A percentile compares a stretch with the other conserved stretches of the same genome.
Evolutionary conservation across 2,329 filamentous ascomycete species (phyloP).

Genomic region (Fonsecaea nubica): DNA sequence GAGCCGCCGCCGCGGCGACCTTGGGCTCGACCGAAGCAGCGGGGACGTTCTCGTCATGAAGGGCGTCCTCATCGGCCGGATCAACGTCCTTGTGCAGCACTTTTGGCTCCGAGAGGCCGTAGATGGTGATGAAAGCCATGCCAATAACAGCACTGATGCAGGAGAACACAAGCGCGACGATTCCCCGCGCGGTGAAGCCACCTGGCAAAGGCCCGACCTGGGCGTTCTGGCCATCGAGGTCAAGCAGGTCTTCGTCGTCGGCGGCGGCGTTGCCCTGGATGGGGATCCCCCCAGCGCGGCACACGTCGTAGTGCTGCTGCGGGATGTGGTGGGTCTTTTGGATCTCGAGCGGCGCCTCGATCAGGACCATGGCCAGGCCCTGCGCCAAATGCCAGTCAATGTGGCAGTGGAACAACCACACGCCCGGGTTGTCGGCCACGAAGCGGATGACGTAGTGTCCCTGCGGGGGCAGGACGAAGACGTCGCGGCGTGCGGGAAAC

Average conservation of each 20-base stretch:
- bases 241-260: constrained; percentile 68
- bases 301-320: constrained; percentile 38
- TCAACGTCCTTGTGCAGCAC: constrained; percentile 28
- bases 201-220: constrained; percentile 67
- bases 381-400: constrained; percentile 61
- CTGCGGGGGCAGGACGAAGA: constrained; percentile 60
- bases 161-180: constrained; percentile 77
- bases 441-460: constrained; percentile 64
- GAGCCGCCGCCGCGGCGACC: neutral
- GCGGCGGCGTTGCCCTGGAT: constrained; percentile 74
- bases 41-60: neutral
- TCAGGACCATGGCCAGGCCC: constrained; percentile 50
- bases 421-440: constrained; percentile 59
- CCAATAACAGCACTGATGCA: constrained; percentile 66
- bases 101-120: constrained; percentile 55
- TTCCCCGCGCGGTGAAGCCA: constrained; percentile 70
- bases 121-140: constrained; percentile 51
- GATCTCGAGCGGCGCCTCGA: constrained; percentile 54
- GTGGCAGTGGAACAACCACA: constrained; percentile 60
- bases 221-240: constrained; percentile 65
- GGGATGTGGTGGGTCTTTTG: constrained; percentile 63
- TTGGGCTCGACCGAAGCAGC: neutral
- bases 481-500: constrained; percentile 54
- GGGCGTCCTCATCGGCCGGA: neutral
- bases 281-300: constrained; percentile 54